Evolutionary conservation across 169 alveolate genomes (phyloP).

Genomic region (Prorocentrum cordatum): DNA sequence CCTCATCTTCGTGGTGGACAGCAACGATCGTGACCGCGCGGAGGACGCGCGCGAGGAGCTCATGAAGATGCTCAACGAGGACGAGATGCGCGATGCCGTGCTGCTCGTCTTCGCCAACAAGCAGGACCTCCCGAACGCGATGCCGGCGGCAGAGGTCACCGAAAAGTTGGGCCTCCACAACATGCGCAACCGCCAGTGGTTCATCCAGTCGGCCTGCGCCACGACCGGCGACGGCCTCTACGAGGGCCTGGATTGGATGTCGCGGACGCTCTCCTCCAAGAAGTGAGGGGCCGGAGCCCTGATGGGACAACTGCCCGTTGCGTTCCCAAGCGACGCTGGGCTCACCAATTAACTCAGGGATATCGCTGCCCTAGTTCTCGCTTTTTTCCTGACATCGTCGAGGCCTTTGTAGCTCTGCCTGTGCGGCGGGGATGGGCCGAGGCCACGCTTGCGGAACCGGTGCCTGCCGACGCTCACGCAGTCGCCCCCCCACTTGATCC

Average conservation of each 20-base stretch:
- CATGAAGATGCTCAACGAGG: conserved; percentile 78
- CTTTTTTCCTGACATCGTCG: too few species aligned
- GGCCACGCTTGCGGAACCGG: too few species aligned
- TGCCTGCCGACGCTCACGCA: too few species aligned
- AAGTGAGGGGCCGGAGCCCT: too few species aligned
- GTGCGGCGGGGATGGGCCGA: too few species aligned
- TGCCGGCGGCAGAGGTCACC: conserved; percentile 94
- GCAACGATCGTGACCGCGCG: conserved; percentile 92
- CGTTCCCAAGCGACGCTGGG: too few species aligned
- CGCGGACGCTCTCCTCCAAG: conserved; percentile 24
- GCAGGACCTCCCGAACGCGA: conserved; percentile 87
- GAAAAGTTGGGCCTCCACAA: conserved; percentile 88
- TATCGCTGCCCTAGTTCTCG: too few species aligned
- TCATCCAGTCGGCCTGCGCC: conserved; percentile 97
- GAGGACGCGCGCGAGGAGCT: conserved; percentile 82
- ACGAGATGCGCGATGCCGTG: conserved; percentile 94
- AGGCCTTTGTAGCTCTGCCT: too few species aligned
- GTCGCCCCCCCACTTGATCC: too few species aligned
- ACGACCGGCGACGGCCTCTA: conserved; percentile 96
- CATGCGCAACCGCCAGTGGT: conserved; percentile 83
- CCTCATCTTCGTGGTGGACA: conserved; percentile 94
- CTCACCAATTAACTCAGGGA: too few species aligned
- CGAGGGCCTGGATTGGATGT: conserved; percentile 98
- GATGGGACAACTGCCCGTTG: too few species aligned
- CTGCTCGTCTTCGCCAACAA: conserved; percentile 90